Conservation (phyloP, 805 yeast genomes). For the Debaryomyces tyrocola region DNA sequence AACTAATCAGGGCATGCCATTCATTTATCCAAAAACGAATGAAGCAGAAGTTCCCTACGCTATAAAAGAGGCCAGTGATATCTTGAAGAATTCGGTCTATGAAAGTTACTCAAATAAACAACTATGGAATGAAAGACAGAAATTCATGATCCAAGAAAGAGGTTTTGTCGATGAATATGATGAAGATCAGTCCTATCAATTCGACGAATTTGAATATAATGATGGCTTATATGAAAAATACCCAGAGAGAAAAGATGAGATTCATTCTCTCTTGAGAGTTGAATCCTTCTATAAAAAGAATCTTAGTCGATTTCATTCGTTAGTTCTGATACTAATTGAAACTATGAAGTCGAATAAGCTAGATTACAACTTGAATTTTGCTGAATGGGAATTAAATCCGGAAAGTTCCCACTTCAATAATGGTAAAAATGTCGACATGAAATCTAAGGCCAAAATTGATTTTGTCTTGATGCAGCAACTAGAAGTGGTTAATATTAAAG, state of each 20-base stretch:
- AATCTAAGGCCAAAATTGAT: constrained; percentile 18
- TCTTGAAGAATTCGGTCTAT: constrained; percentile 60
- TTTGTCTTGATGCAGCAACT: constrained; percentile 39
- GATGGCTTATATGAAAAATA: constrained; percentile 21
- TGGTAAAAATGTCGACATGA: constrained; percentile 8
- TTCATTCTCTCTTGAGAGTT: constrained; percentile 50
- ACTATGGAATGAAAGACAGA: constrained; percentile 68
- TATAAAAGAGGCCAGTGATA: constrained; percentile 73
- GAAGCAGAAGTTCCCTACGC: constrained; percentile 62
- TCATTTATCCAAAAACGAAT: constrained; percentile 55
- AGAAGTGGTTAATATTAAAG: constrained; percentile 62
- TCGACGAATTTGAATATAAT: constrained; percentile 28
- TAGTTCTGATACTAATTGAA: constrained; percentile 64
- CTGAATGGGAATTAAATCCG: constrained; percentile 37
- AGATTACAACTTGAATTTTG: constrained; percentile 33
- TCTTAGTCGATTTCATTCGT: constrained; percentile 58
- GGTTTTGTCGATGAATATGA: constrained; percentile 40
- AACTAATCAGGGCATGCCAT: constrained; percentile 66
- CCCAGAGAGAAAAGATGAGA: constrained; percentile 36
- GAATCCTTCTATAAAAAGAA: constrained; percentile 58
- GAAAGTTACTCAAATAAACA: constrained; percentile 71
- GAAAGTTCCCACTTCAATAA: constrained; percentile 24
- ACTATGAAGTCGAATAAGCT: constrained; percentile 54
- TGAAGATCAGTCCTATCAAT: constrained; percentile 3
- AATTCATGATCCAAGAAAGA: constrained; percentile 71